Conservation (phyloP, 257 asterid genomes). For the Scutellaria barbata region DNA sequence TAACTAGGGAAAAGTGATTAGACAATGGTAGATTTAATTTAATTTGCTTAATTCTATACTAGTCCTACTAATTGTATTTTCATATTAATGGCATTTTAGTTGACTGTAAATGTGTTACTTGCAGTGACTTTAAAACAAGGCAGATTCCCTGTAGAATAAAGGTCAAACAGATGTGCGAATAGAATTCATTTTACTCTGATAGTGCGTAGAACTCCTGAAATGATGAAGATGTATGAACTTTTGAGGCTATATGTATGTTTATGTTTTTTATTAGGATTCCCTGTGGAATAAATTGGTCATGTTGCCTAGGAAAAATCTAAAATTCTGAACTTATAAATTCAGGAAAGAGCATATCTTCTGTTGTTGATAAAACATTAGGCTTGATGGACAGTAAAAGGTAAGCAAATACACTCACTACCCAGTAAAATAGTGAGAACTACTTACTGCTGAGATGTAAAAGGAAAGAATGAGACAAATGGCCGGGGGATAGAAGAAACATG, state of each 20-base stretch:
- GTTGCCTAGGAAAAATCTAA: neutral
- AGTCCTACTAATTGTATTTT: neutral
- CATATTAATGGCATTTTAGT: neutral
- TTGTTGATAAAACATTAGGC: neutral
- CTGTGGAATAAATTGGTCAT: neutral
- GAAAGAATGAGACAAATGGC: neutral
- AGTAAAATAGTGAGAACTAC: neutral
- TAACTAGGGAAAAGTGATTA: neutral
- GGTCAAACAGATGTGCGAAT: neutral
- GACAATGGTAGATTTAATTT: neutral
- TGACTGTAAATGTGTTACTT: neutral
- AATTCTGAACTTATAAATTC: neutral
- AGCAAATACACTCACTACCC: slow-evolving; percentile 14
- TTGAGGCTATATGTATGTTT: too few species aligned
- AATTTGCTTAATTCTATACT: neutral
- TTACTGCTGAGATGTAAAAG: slow-evolving; percentile 10
- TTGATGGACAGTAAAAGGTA: neutral
- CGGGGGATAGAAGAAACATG: neutral
- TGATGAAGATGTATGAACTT: too few species aligned
- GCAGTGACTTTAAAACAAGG: too few species aligned
- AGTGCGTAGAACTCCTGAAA: too few species aligned
- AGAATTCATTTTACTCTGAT: too few species aligned
- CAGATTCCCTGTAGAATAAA: neutral
- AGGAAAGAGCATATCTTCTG: neutral
- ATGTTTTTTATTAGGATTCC: slow-evolving; percentile 1